Evolutionary conservation across 169 alveolate species (phyloP).

Genomic region (Blepharisma undulans): DNA sequence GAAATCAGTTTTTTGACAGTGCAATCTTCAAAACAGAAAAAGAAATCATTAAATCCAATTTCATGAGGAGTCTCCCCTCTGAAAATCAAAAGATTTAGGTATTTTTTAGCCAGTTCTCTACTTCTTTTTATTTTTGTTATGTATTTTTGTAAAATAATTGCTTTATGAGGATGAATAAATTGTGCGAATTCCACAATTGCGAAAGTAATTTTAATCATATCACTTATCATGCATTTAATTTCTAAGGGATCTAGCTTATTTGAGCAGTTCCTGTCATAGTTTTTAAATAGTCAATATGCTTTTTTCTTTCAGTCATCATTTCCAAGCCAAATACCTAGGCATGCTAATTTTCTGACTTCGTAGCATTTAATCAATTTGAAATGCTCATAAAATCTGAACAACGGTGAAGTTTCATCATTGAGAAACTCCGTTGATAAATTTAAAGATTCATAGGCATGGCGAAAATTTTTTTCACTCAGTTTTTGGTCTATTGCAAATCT

Average conservation of each 20-base stretch:
- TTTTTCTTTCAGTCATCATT: background rate
- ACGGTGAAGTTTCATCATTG: background rate
- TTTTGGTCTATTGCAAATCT: background rate
- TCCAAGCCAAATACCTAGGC: conserved; percentile 25
- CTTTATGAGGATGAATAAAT: background rate
- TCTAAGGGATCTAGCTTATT: background rate
- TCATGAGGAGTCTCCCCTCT: background rate
- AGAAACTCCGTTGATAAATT: background rate
- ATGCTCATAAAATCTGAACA: background rate
- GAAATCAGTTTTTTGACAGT: background rate
- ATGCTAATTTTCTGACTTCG: background rate
- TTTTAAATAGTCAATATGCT: background rate
- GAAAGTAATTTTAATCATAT: background rate
- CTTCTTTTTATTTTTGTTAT: background rate
- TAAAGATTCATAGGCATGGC: background rate
- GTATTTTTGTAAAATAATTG: background rate
- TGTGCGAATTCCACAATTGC: background rate
- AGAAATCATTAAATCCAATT: background rate
- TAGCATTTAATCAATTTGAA: background rate
- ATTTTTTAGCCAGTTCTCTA: background rate
- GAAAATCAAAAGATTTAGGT: background rate
- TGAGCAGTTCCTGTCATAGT: conserved; percentile 32
- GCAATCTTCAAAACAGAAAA: background rate
- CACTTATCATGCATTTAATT: background rate
- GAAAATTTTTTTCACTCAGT: background rate